Base-by-base conservation (phyloP, 148 eudicot species). In the Agrostemma githago region DNA sequence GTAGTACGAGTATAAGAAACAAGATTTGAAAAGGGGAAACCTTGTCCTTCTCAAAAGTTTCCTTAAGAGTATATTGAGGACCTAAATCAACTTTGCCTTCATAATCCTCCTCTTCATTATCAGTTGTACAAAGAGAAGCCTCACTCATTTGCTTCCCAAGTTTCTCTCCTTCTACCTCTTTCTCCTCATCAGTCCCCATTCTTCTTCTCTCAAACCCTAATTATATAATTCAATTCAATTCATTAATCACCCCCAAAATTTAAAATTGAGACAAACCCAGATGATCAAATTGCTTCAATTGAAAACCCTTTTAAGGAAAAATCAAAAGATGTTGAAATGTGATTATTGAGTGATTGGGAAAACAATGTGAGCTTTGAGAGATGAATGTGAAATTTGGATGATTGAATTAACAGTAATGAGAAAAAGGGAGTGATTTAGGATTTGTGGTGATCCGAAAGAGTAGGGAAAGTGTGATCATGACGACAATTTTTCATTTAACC, bases 1-100 rank as follows among this genome's bases (percentile, higher is more conserved):
- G n/a, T n/a, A n/a, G n/a, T n/a, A n/a, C n/a, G n/a, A n/a, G n/a
- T n/a, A n/a, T n/a, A n/a, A n/a, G n/a, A n/a, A n/a, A n/a, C n/a
- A n/a, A n/a, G n/a, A n/a, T n/a, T n/a, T 26, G 46, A 9, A 72
- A 62, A 53, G 26, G 48, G 46, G 39, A 56, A 46, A 92, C 97
- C 94, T 92, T 92, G 58, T 92, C 97, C 74, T 86, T 88, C 70
- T 92, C 97, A 69, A 88, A 82, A 65, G 87, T 92, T 62, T 89
- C 90, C 76, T 86, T 92, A 62, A 92, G 80, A 39, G 82, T 85
- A 40, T 46, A 75, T 70, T 88, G 89, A 74, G 97, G 95, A 48
- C 97, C 97, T 80, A 89, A 74, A 44, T 84, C 83, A 77, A 89
- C 74, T 21, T 78, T 78, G 8, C 77, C 81, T 1, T 77, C 83